Evolutionary conservation across 257 asterid species (phyloP).

Genomic region (Cordia subcordata): DNA sequence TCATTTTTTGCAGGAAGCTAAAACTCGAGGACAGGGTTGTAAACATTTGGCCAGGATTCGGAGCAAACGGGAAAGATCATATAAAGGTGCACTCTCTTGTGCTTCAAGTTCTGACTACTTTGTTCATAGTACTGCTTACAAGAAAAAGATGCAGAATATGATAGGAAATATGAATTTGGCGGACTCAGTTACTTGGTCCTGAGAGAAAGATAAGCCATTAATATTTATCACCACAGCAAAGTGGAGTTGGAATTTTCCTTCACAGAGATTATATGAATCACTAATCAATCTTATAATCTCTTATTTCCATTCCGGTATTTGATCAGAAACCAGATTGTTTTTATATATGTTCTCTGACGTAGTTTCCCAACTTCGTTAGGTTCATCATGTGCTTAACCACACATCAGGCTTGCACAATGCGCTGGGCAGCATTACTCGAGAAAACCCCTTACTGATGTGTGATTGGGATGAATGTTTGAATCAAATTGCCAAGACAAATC

Average conservation of each 20-base stretch:
- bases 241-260: not conserved
- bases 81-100: conserved; percentile 54
- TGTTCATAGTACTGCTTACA: not conserved
- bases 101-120: conserved; percentile 1
- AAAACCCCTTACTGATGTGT: conserved; percentile 69
- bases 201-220: not conserved
- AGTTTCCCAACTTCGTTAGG: conserved; percentile 39
- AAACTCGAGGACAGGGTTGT: conserved; percentile 67
- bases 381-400: conserved; percentile 97
- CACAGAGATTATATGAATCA: not conserved
- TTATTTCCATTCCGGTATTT: not conserved
- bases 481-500: conserved; percentile 36
- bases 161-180: not conserved
- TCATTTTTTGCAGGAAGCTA: conserved; percentile 60
- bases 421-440: conserved; percentile 52
- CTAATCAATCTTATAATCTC: not conserved
- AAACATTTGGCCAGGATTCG: conserved; percentile 83
- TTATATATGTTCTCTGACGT: conserved; percentile 1
- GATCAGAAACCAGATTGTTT: not conserved
- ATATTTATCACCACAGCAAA: not conserved
- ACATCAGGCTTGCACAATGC: conserved; percentile 95
- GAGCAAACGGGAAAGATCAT: conserved; percentile 67
- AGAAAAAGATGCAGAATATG: not conserved
- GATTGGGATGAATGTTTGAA: conserved; percentile 86
- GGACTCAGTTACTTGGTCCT: not conserved